phyloP scores from a whole-genome alignment of 257 asterid genomes.

The Ballota nigra region DNA sequence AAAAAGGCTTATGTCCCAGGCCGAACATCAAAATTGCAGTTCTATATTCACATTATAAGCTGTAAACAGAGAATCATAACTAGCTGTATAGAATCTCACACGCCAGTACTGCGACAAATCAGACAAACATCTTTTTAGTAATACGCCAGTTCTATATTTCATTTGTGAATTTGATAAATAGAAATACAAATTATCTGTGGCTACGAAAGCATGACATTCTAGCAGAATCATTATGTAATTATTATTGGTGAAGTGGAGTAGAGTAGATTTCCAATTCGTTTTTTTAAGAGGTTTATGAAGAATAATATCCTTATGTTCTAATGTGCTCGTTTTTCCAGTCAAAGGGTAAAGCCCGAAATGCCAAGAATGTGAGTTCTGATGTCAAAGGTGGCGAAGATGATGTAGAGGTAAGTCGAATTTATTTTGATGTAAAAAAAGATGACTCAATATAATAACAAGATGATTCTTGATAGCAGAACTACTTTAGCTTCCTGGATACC shows the following conservation, averaged over 20 bases:
- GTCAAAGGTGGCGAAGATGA: constrained; percentile 1
- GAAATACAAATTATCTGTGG: neutral
- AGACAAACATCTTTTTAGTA: too few relatives aligned
- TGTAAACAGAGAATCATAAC: too few relatives aligned
- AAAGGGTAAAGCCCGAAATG: constrained; percentile 16
- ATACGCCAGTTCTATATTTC: too few relatives aligned
- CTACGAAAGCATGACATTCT: neutral
- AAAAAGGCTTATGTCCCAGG: too few relatives aligned
- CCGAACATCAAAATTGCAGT: too few relatives aligned
- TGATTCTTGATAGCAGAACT: neutral
- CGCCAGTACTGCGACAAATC: too few relatives aligned
- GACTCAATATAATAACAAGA: neutral
- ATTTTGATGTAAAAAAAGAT: neutral
- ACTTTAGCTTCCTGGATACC: neutral
- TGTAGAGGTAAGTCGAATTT: constrained; percentile 22
- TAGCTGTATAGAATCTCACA: neutral
- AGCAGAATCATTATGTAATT: too few relatives aligned
- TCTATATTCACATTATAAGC: too few relatives aligned
- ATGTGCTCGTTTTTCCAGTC: constrained; percentile 19
- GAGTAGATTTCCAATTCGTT: too few relatives aligned
- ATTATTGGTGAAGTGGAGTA: too few relatives aligned
- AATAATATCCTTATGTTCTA: neutral
- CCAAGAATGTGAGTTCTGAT: constrained; percentile 18
- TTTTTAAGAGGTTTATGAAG: too few relatives aligned
- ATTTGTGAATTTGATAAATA: neutral